Base-by-base conservation (phyloP, 2,329 filamentous ascomycete genomes). In the Teratosphaeriaceae sp. region DNA sequence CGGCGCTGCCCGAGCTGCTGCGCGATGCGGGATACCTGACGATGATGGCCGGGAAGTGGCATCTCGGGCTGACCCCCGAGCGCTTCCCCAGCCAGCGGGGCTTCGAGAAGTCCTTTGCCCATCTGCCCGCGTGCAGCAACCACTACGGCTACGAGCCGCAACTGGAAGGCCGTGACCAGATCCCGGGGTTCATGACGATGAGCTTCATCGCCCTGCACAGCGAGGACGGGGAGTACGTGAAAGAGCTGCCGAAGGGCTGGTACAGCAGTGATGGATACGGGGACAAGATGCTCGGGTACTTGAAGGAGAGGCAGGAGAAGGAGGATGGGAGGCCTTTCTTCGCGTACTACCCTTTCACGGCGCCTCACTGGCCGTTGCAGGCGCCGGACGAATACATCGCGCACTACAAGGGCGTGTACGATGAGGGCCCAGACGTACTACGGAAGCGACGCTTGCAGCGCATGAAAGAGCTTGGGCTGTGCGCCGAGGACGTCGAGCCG, bases 351-450 rank as follows among this genome's bases (percentile, higher is more conserved):
- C 76, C 78, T 1, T 82, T 80, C 56, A 78, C 76, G 0, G 78
- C 78, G 0, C 78, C 78, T 1, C 78, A 82, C 50, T 82, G 78
- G 78, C 78, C 78, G 1, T 61, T 82, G 5, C 78, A 82, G 51
- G 76, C 76, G 0, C 76, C 77, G 0, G 63, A 67, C 39, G 70
- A 78, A 46, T 72, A 73, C 42, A 71, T 76, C 33, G 65, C 69
- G 15, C 75, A 78, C 50, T 82, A 81, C 58, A 68, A 68, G 12
- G 77, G 78, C 15, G 63, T 76, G 1, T 82, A 82, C 52, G 72
- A 79, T 37, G 75, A 78, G 3, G 79, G 79, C 0, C 78, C 79
- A 0, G 74, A 79, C 16, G 74, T 66, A 0, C 66, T 82, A 9
- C 67, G 78, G 1, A 54, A 69, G 44, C 67, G 69, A 47, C 70